These are phyloP conservation scores for Komagataella pseudopastoris DNA, from an alignment of 805 yeast species.

Conservation along the genomic window DNA sequence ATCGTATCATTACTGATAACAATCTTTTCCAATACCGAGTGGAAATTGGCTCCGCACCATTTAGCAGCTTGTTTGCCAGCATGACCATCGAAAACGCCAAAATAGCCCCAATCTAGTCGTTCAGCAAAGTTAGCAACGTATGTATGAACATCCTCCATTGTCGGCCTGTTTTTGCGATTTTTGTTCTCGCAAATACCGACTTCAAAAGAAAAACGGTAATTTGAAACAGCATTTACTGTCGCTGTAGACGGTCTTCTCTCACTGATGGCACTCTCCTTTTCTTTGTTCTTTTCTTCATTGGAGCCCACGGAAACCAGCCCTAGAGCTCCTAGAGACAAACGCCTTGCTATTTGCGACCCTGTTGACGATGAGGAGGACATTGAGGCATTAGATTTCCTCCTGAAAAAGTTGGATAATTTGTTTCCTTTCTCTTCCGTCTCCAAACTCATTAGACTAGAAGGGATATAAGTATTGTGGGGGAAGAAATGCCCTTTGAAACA, in stretches of 20 bases:
- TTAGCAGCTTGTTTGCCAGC: conserved; percentile 90
- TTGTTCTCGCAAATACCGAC: conserved; percentile 92
- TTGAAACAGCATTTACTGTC: conserved; percentile 20
- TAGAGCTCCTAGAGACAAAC: not conserved
- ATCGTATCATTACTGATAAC: conserved; percentile 31
- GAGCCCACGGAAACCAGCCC: not conserved
- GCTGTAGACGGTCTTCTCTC: not conserved
- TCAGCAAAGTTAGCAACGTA: conserved; percentile 90
- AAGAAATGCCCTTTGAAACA: not conserved
- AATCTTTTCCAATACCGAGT: conserved; percentile 48
- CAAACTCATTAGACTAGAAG: not conserved
- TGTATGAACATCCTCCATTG: conserved; percentile 96
- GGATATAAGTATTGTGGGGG: not conserved
- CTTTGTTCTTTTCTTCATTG: not conserved
- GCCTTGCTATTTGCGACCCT: not conserved
- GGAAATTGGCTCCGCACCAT: conserved; percentile 87
- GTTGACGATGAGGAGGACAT: not conserved
- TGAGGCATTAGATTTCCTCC: conserved; percentile 1
- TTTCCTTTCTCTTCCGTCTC: not conserved
- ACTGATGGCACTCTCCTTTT: conserved; percentile 5
- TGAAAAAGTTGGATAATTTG: conserved; percentile 1
- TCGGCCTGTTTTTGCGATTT: conserved; percentile 64
- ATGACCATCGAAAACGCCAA: conserved; percentile 94
- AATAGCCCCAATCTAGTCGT: conserved; percentile 82
- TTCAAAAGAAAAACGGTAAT: conserved; percentile 48